Evolutionary conservation across 331 rosid species (phyloP), one percentile per base, ranked within the genome.

Genomic region (Pyrus hybrid): DNA sequence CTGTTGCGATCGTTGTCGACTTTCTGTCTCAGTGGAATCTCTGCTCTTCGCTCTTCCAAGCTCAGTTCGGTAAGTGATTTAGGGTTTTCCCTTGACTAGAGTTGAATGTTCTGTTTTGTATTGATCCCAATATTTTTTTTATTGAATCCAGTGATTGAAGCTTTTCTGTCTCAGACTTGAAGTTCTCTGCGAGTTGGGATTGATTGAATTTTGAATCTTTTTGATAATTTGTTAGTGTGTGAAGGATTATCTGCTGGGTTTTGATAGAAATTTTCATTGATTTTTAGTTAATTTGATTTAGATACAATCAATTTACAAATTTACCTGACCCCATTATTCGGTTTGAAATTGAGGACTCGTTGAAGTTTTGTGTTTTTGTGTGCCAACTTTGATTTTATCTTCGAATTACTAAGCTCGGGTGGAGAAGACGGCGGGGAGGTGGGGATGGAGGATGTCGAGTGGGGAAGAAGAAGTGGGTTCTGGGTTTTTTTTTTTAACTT

Each of bases 61-160:
- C 86, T 82, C 80, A 41, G 76, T 51, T 69, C 79, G 79, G 93
- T 88, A 58, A 75, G 88, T 74, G 21, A 7, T 17, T 49, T 23
- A 64, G 60, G 73, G 43, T 76, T 85, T 82, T 35, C 32, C 22
- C 29, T 57, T 43, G 37, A 43, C 7, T 41, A 22, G 25, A 28
- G 37, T 76, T 75, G 49, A 47, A 30, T 17, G 54, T 18, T 65
- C 4, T 54, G 45, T 58, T 49, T 2, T 13, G 13, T 17, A 35
- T 41, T 21, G 32, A 75, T 63, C 66, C 30, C 71, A 13, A 21
- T 29, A 11, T 49, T 64, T 71, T 6, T 8, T 35, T 13, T 3
- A 7, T 61, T 18, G 16, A 43, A 25, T 22, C 25, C 0, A 18
- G 33, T 20, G 17, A 63, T 4, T 5, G 30, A 13, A 30, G 13